Percentiles rank a stretch among this genome's conserved stretches.
phyloP scores from a whole-genome alignment of 208 protist species.

The Acanthamoeba rhysodes region DNA sequence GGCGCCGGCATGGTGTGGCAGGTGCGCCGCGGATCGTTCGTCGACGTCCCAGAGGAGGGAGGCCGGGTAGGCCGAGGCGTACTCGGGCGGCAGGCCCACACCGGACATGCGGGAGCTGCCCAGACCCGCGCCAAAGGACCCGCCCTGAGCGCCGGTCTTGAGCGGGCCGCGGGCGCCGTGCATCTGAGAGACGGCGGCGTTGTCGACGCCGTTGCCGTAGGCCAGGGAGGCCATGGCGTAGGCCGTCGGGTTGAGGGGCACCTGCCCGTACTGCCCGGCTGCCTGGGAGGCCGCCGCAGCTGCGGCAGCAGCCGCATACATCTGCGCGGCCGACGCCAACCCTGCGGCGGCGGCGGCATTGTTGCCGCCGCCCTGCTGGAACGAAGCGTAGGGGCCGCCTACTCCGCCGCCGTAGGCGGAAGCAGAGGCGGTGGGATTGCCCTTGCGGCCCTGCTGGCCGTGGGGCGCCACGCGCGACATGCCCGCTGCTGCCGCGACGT shows the following conservation, averaged over 20 bases:
- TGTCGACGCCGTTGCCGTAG: neutral
- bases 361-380: neutral
- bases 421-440: neutral
- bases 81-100: conserved; percentile 2
- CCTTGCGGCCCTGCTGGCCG: neutral
- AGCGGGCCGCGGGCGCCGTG: neutral
- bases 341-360: neutral
- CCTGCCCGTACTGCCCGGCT: neutral
- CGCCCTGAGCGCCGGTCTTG: neutral
- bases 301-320: neutral
- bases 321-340: neutral
- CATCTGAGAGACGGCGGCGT: neutral
- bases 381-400: neutral
- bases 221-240: neutral
- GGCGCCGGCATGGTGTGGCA: neutral
- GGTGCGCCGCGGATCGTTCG: neutral
- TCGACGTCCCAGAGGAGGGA: neutral
- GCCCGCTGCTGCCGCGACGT: neutral
- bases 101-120: neutral
- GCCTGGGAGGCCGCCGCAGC: neutral
- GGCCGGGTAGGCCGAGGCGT: neutral
- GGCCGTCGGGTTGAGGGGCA: neutral
- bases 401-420: neutral
- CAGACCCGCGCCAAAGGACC: neutral
- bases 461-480: neutral